A percentile compares a stretch with the other conserved stretches of the same genome.
phyloP scores from a whole-genome alignment of 352 stramenopile species.

The Phytophthora chlamydospora region DNA sequence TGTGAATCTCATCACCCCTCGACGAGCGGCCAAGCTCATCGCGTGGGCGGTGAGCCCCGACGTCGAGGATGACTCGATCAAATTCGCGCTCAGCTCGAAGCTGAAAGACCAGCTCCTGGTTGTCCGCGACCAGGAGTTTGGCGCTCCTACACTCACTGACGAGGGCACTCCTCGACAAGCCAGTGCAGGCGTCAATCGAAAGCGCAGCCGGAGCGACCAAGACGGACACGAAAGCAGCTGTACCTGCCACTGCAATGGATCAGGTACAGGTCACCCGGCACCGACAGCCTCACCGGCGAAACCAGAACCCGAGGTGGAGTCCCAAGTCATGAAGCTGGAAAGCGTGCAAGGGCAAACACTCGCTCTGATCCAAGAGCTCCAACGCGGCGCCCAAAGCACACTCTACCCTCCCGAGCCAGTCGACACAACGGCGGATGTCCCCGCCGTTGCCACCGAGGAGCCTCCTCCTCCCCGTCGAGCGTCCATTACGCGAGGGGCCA shows the following conservation, averaged over 20 bases:
- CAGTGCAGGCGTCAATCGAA: constrained; percentile 1
- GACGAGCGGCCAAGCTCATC: constrained; percentile 28
- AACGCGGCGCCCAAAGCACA: constrained; percentile 15
- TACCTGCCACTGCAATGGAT: constrained; percentile 7
- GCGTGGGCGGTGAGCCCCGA: constrained; percentile 33
- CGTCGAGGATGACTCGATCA: constrained; percentile 35
- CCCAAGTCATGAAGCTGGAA: constrained; percentile 24
- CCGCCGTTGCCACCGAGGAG: background rate
- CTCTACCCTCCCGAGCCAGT: constrained; percentile 4
- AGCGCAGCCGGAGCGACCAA: constrained; percentile 3
- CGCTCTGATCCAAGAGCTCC: constrained; percentile 25
- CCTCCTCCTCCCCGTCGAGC: background rate
- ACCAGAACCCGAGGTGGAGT: constrained; percentile 19
- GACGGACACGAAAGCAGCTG: constrained; percentile 10
- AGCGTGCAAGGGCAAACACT: constrained; percentile 22
- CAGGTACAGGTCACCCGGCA: background rate
- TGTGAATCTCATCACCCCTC: constrained; percentile 28
- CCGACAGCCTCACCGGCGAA: background rate
- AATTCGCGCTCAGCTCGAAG: constrained; percentile 28
- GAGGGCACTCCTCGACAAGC: background rate
- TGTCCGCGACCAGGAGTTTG: constrained; percentile 25
- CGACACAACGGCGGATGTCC: background rate
- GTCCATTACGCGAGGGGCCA: constrained; percentile 2
- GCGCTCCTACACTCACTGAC: constrained; percentile 1
- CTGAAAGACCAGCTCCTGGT: constrained; percentile 29